A percentile compares a stretch with the other conserved stretches of the same genome.
These are phyloP conservation scores for Aaosphaeria arxii DNA, from an alignment of 2,329 filamentous ascomycete species.

Conservation along the genomic window DNA sequence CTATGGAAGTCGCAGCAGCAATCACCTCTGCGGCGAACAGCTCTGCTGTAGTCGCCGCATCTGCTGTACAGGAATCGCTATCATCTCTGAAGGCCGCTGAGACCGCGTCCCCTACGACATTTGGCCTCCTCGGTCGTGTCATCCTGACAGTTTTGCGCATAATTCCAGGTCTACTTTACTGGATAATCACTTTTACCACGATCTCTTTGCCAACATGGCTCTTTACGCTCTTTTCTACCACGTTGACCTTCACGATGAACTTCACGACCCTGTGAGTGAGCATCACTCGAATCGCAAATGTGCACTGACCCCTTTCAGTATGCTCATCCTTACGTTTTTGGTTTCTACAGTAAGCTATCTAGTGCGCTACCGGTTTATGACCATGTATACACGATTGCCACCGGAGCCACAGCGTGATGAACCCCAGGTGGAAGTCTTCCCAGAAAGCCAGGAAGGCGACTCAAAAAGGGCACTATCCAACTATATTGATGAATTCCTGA, in stretches of 20 bases:
- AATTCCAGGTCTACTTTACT: conserved; percentile 65
- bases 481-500: conserved; percentile 96
- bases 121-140: conserved; percentile 48
- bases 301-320: conserved; percentile 14
- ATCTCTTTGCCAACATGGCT: conserved; percentile 87
- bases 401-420: conserved; percentile 95
- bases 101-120: conserved; percentile 23
- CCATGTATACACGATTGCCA: conserved; percentile 92
- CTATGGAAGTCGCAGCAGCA: conserved; percentile 22
- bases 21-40: conserved; percentile 15
- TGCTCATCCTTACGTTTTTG: conserved; percentile 68
- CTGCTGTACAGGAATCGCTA: conserved; percentile 16
- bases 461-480: conserved; percentile 90
- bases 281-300: conserved; percentile 1
- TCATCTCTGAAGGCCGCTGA: conserved; percentile 20
- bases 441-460: conserved; percentile 85
- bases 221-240: conserved; percentile 87
- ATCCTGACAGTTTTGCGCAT: conserved; percentile 51
- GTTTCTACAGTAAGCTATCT: conserved; percentile 91
- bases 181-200: conserved; percentile 78
- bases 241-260: conserved; percentile 97
- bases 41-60: conserved; percentile 11
- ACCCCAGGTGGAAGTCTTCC: conserved; percentile 91
- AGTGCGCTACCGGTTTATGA: conserved; percentile 90
- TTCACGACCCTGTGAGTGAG: conserved; percentile 80